Evolutionary conservation across 2,329 filamentous ascomycete species (phyloP), one percentile per base, ranked within the genome.

Genomic region (Berkeleyomyces rouxiae): DNA sequence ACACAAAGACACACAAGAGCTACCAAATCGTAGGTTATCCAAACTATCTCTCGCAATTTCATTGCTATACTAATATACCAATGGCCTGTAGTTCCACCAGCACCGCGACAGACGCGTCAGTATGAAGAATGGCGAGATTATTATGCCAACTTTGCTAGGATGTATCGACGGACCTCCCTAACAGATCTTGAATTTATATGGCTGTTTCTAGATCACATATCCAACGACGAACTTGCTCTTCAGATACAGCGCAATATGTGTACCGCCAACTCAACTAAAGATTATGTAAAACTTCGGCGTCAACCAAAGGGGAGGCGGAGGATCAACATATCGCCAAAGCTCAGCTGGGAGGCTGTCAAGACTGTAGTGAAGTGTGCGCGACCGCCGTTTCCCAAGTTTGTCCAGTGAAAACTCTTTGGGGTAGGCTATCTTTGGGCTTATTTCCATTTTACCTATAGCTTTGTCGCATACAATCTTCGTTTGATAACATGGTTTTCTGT

Each of bases 211-310:
- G 64, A 65, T 33, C 61, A 65, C 31, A 58, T 65, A 13, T 61
- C 64, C 9, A 61, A 63, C 59, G 53, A 63, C 31, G 61, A 59
- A 4, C 61, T 65, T 31, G 47, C 58, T 4, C 59, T 61, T 42
- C 64, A 63, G n/a, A 65, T 65, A 10, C 61, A 65, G 9, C 36
- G 61, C n/a, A 65, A 65, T 33, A 42, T 65, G 43, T 61, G 51
- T 3, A 61, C 64, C 6, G 51, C 61, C n/a, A 58, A 37, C 5
- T 40, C 31, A 11, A 61, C 61, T 2, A 65, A 63, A 33, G 39
- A 42, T 10, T 44, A 61, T 55, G 61, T 65, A 4, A 62, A 61
- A 42, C 51, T 58, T 37, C 57, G 61, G 42, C 43, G 16, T 6
- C 53, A 61, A n/a, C 44, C 63, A 33, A 63, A 61, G 43, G 64